Base-by-base conservation (phyloP, 2,329 filamentous ascomycete genomes). In the Xylaria sp. region DNA sequence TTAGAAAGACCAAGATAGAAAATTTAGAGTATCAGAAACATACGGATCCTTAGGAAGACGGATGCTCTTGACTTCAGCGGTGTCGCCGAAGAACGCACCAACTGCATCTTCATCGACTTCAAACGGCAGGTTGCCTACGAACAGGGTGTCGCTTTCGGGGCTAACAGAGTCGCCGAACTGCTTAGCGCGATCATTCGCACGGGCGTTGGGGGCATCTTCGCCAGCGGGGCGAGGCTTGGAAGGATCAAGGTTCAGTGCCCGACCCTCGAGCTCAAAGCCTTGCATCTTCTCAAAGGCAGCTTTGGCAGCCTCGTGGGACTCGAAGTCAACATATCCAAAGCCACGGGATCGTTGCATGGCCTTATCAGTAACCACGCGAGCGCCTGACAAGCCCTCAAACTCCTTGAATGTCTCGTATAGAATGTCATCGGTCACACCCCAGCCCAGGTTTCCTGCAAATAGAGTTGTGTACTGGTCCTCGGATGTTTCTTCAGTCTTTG, bases 251-350 rank as follows among this genome's bases (percentile, higher is more conserved):
- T 93, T 93, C 79, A 96, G 83, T 72, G 84, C 80, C 76, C 93
- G 93, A 70, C 90, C 89, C 75, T 94, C 92, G 59, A 97, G 83
- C 77, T 93, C 90, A 72, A 87, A 81, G 73, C 89, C 91, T 77
- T 93, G 88, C 90, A 92, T 94, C 77, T 87, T 89, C 76, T 90
- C 88, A 74, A 91, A 87, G 65, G 93, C 93, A 79, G 90, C 90
- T 76, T 87, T 87, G 65, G 92, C 92, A 79, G 88, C 86, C 68
- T 88, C 90, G 69, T 86, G 82, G 74, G 85, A 88, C 78, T 86
- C 85, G 82, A 94, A 97, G 85, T 97, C 94, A 76, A 97, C 92
- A 80, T 97, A 97, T 70, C 94, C 94, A 81, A 97, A 97, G 73
- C 93, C 94, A 83, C 94, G 94, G 81, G 94, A 95, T 78, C 93